These are phyloP conservation scores for Fomitopsis pulvina DNA, from an alignment of 768 basidiomycete genomes.

Conservation along the genomic window DNA sequence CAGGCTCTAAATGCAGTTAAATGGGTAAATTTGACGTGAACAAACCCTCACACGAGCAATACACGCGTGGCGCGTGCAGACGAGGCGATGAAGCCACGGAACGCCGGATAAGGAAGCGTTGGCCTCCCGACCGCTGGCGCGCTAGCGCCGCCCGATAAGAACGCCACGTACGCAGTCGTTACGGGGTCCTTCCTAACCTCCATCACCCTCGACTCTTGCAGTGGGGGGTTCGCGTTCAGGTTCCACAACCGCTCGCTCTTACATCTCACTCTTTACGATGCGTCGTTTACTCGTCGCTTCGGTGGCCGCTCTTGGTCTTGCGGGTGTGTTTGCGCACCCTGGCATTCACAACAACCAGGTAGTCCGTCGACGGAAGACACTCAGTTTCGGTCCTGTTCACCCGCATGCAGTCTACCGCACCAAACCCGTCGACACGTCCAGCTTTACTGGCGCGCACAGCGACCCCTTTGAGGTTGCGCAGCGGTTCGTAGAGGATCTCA, in stretches of 20 bases:
- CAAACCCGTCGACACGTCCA: slow-evolving; percentile 31
- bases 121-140: slow-evolving; percentile 6
- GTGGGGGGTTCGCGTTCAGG: slow-evolving; percentile 10
- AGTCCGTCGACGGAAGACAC: slow-evolving; percentile 64
- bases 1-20: too few relatives aligned
- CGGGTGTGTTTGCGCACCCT: slow-evolving; percentile 45
- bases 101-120: not conserved
- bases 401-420: slow-evolving; percentile 64
- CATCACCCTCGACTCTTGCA: slow-evolving; percentile 11
- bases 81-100: not conserved
- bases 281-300: slow-evolving; percentile 61
- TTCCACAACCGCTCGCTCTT: slow-evolving; percentile 3
- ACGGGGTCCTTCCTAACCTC: slow-evolving; percentile 10
- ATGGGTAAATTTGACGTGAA: too few relatives aligned
- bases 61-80: not conserved
- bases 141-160: slow-evolving; percentile 13
- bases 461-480: slow-evolving; percentile 60
- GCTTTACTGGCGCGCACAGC: slow-evolving; percentile 10
- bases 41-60: slow-evolving; percentile 3
- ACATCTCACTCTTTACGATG: slow-evolving; percentile 31
- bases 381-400: slow-evolving; percentile 82
- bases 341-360: slow-evolving; percentile 7
- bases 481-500: slow-evolving; percentile 49
- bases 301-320: slow-evolving; percentile 52
- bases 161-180: slow-evolving; percentile 4